Percentiles rank a stretch among this genome's conserved stretches.
Evolutionary conservation across 2,329 filamentous ascomycete genomes (phyloP).

Genomic region (Clarireedia paspali): DNA sequence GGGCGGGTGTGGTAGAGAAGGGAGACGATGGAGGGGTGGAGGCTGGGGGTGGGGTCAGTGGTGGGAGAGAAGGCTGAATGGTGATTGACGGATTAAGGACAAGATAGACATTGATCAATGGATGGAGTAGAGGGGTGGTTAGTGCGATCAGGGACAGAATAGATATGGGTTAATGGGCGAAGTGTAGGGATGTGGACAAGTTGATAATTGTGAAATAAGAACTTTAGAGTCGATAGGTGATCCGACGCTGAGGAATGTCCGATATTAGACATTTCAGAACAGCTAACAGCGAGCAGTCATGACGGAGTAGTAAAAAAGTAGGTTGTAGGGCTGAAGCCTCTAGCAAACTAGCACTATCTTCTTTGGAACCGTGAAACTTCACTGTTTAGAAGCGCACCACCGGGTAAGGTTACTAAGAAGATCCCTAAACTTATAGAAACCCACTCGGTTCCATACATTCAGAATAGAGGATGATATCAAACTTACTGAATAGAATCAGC

Average conservation of each 20-base stretch:
- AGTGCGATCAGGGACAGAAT: background rate
- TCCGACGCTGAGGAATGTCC: too few species aligned
- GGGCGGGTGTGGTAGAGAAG: slow-evolving; percentile 41
- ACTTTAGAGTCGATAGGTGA: too few species aligned
- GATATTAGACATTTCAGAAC: too few species aligned
- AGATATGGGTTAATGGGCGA: background rate
- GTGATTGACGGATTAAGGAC: background rate
- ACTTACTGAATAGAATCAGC: slow-evolving; percentile 41
- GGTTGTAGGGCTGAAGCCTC: too few species aligned
- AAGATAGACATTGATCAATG: background rate
- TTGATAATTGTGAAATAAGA: too few species aligned
- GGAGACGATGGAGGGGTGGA: slow-evolving; percentile 42
- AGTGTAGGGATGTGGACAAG: background rate
- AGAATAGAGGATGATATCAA: background rate
- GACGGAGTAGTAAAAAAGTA: too few species aligned
- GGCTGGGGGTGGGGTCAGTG: slow-evolving; percentile 5
- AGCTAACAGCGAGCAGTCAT: too few species aligned
- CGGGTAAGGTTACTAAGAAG: background rate
- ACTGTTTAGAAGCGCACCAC: too few species aligned
- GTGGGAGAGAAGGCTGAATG: background rate
- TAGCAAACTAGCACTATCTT: too few species aligned
- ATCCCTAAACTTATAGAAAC: background rate
- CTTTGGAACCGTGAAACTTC: too few species aligned
- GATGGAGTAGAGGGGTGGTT: too few species aligned
- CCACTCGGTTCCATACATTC: background rate